Evolutionary conservation across 73 alveolate species (phyloP), one percentile per base, ranked within the genome.

Genomic region (Effrenium voratum): DNA sequence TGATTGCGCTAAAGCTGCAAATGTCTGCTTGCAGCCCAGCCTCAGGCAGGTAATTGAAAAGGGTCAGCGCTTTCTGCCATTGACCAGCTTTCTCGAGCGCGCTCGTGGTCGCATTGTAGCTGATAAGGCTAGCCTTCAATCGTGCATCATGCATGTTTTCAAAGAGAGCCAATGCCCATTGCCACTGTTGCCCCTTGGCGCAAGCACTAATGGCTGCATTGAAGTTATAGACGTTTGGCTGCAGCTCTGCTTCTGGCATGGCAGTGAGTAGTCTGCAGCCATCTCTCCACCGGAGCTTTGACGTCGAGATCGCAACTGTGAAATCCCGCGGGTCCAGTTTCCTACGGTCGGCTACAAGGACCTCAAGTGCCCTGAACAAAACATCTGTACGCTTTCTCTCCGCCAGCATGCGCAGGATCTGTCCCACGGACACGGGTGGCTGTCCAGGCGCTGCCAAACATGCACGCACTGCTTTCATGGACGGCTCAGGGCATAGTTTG

Each of bases 281-380:
- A 40, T 76, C 60, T 43, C 44, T 36, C 87, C 87, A 76, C 60
- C n/a, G n/a, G n/a, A 76, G 44, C 38, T 76, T 36, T 36, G 45
- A 40, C 60, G 87, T 59, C 30, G 87, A 76, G 60, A 76, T 76
- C 28, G 60, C 87, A 76, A 44, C 36, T 43, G 87, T 76, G 45
- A 41, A 76, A 22, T 76, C 87, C 41, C 87, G 41, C 36, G 40
- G 60, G 26, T 16, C 59, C 19, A 76, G 59, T 43, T 26, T 73
- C 84, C 34, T 34, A 3, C 36, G 19, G 40, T 76, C 22, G 28
- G 16, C 28, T 30, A 1, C n/a, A 28, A 59, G 60, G 40, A 75
- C 19, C 24, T 41, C 41, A 43, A 76, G 44, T 5, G 87, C 60
- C 30, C 22, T 30, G 19, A 36, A 30, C 22, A 76, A 43, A 55